Percentiles rank a stretch among this genome's conserved stretches.
phyloP scores from a whole-genome alignment of 345 rosid species.

The Eucalyptus albens region DNA sequence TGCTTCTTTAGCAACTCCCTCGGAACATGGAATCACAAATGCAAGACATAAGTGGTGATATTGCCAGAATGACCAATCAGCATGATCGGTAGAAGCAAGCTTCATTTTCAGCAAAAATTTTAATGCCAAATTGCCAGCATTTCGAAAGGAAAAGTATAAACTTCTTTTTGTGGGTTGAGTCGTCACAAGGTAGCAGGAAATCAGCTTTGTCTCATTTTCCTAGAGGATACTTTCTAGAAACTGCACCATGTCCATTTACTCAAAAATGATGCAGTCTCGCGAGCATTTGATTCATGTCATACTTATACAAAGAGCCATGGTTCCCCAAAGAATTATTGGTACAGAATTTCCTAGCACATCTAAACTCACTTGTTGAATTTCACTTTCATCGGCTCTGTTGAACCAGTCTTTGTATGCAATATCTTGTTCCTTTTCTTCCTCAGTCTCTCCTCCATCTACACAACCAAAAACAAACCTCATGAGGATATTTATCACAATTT shows the following conservation, averaged over 20 bases:
- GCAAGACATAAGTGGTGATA: neutral
- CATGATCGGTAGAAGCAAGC: neutral
- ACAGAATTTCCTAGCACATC: neutral
- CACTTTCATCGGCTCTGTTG: constrained; percentile 60
- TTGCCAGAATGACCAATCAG: neutral
- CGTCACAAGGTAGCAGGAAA: neutral
- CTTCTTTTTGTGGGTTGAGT: neutral
- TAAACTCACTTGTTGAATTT: constrained; percentile 69
- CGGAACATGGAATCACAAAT: neutral
- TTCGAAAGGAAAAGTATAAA: neutral
- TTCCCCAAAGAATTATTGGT: neutral
- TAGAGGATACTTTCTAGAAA: neutral
- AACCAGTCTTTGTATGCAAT: constrained; percentile 78
- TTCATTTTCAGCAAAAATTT: neutral
- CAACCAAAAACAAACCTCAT: neutral
- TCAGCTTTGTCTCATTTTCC: neutral
- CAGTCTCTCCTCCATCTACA: constrained; percentile 83
- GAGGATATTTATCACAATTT: neutral
- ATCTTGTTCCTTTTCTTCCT: constrained; percentile 73
- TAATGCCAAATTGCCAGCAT: neutral
- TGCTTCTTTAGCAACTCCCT: neutral
- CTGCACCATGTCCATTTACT: neutral
- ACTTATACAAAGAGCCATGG: neutral
- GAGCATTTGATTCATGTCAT: neutral
- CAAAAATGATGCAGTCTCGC: neutral